Evolutionary conservation across 169 alveolate genomes (phyloP).

Genomic region (Eimeria acervulina): DNA sequence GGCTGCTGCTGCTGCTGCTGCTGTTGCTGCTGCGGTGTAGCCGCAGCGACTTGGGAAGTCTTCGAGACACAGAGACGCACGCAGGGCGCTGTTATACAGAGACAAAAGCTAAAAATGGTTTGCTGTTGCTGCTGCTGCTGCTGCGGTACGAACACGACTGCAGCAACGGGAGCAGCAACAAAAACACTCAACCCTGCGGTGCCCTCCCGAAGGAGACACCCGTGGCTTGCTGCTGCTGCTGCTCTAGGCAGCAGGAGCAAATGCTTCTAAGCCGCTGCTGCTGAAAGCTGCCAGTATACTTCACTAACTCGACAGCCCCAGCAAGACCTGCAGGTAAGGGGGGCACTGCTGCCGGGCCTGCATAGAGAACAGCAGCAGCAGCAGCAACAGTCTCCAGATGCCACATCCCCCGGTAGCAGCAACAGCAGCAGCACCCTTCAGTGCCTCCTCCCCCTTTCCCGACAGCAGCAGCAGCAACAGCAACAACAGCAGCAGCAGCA

Average conservation of each 20-base stretch:
- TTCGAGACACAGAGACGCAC: background rate
- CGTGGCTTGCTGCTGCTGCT: slow-evolving; percentile 30
- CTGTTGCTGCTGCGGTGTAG: slow-evolving; percentile 4
- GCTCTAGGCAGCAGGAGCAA: background rate
- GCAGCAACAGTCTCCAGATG: slow-evolving; percentile 11
- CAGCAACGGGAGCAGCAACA: slow-evolving; percentile 39
- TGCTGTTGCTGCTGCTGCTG: slow-evolving; percentile 11
- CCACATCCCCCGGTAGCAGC: background rate
- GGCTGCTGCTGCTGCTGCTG: slow-evolving; percentile 6
- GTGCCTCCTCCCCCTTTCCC: too few species aligned
- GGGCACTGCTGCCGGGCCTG: slow-evolving; percentile 73
- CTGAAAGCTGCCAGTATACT: background rate
- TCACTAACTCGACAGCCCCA: slow-evolving; percentile 3
- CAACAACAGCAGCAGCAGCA: slow-evolving; percentile 1
- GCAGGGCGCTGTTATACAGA: background rate
- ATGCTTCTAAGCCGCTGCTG: background rate
- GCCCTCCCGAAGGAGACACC: background rate
- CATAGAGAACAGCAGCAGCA: slow-evolving; percentile 36
- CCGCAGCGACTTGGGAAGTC: background rate
- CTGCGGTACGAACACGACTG: background rate
- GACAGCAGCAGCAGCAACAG: slow-evolving; percentile 5
- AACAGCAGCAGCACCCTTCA: background rate
- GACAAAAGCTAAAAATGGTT: background rate
- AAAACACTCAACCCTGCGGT: background rate
- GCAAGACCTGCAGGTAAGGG: slow-evolving; percentile 57